Percentiles rank a stretch among this genome's conserved stretches.
phyloP scores from a whole-genome alignment of 2,329 filamentous ascomycete genomes.

The Beauveria rudraprayagi region DNA sequence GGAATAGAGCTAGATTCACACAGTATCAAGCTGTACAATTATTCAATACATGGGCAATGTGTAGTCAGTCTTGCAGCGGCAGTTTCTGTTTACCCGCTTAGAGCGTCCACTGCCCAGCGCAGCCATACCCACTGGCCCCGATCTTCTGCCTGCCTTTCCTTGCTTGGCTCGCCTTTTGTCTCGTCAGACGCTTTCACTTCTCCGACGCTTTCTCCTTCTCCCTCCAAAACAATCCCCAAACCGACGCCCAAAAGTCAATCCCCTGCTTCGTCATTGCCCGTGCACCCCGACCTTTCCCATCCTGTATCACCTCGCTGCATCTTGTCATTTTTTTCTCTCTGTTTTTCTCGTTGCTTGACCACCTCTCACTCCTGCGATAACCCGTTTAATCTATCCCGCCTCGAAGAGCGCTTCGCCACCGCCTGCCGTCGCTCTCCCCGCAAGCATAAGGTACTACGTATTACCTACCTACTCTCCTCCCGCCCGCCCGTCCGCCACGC shows the following conservation, averaged over 20 bases:
- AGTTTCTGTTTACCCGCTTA: background rate
- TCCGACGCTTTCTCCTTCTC: constrained; percentile 2
- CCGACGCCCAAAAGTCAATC: background rate
- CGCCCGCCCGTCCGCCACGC: background rate
- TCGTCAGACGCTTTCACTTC: constrained; percentile 1
- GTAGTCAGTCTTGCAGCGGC: background rate
- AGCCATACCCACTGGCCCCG: background rate
- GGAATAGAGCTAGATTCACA: no score
- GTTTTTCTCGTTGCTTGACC: background rate
- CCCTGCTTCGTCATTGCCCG: background rate
- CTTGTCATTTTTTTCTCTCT: background rate
- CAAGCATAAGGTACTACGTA: background rate
- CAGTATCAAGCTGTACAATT: no score
- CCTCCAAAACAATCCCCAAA: constrained; percentile 6
- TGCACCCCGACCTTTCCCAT: background rate
- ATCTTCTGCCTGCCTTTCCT: background rate
- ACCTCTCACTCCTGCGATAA: background rate
- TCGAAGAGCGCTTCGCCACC: background rate
- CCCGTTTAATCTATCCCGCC: background rate
- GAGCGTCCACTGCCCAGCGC: background rate
- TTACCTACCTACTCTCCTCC: background rate
- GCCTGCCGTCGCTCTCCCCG: background rate
- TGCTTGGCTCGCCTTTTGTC: background rate
- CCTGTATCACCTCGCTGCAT: background rate
- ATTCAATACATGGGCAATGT: no score